Evolutionary conservation across 2,329 filamentous ascomycete species (phyloP).

Genomic region (Penicillium capsulatum): DNA sequence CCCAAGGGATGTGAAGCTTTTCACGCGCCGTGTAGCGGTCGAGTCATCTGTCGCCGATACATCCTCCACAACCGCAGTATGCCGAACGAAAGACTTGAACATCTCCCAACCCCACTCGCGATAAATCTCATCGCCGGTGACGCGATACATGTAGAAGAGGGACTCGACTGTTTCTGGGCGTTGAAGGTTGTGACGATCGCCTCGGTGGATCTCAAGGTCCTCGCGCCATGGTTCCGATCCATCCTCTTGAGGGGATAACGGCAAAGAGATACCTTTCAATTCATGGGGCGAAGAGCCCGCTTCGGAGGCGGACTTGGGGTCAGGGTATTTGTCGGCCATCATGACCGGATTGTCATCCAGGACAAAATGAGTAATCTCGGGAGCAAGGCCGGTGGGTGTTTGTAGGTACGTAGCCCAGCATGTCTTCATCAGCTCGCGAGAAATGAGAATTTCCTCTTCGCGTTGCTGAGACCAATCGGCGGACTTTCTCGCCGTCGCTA

Average conservation of each 20-base stretch:
- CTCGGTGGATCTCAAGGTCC: constrained; percentile 74
- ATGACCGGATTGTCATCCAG: constrained; percentile 63
- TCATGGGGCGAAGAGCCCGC: constrained; percentile 34
- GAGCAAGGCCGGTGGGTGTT: constrained; percentile 84
- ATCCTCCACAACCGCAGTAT: constrained; percentile 73
- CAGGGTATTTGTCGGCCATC: constrained; percentile 37
- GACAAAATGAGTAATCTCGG: constrained; percentile 90
- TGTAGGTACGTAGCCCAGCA: constrained; percentile 97
- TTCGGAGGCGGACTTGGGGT: constrained; percentile 27
- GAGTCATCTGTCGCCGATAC: constrained; percentile 24
- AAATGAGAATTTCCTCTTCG: constrained; percentile 81
- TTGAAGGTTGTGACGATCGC: constrained; percentile 90
- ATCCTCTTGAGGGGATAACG: constrained; percentile 30
- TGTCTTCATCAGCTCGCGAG: constrained; percentile 87
- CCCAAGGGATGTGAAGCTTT: constrained; percentile 74
- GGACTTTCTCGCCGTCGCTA: constrained; percentile 69
- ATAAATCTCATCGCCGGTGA: constrained; percentile 85
- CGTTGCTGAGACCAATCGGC: constrained; percentile 71
- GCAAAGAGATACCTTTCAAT: constrained; percentile 32
- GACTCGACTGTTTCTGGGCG: constrained; percentile 95
- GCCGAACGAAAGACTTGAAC: constrained; percentile 84
- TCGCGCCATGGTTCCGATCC: constrained; percentile 57
- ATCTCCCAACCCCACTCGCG: constrained; percentile 98
- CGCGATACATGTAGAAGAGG: constrained; percentile 97
- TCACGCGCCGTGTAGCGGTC: constrained; percentile 25